Evolutionary conservation across 768 basidiomycete species (phyloP).

Genomic region (Coprinopsis sp.): DNA sequence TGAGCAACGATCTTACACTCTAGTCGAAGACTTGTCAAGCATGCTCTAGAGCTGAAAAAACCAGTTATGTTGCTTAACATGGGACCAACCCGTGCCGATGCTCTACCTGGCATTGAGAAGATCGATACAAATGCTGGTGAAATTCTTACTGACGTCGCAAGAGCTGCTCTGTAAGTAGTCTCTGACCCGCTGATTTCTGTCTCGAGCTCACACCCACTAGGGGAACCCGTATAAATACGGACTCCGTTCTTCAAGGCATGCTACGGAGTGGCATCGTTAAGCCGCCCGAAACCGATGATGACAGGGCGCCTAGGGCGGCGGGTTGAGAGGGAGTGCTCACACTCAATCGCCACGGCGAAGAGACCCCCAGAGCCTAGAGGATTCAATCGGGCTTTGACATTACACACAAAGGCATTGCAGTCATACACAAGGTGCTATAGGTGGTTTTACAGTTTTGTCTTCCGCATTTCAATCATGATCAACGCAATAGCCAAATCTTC

Average conservation of each 20-base stretch:
- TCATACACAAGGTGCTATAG: too few species aligned
- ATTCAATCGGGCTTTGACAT: too few species aligned
- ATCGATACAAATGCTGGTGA: conserved; percentile 70
- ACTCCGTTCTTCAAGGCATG: conserved; percentile 47
- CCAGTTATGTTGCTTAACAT: conserved; percentile 80
- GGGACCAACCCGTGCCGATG: conserved; percentile 86
- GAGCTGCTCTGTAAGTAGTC: conserved; percentile 51
- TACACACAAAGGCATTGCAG: too few species aligned
- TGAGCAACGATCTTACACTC: too few species aligned
- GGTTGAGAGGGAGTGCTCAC: conserved; percentile 12
- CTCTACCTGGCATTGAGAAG: conserved; percentile 62
- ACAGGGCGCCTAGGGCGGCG: conserved; percentile 18
- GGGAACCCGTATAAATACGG: conserved; percentile 36
- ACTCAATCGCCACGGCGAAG: too few species aligned
- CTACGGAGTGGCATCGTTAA: conserved; percentile 54
- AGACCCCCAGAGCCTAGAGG: too few species aligned
- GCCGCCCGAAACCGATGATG: conserved; percentile 37
- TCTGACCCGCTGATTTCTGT: too few species aligned
- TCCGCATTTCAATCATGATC: too few species aligned
- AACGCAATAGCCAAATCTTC: too few species aligned
- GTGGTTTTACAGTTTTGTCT: too few species aligned
- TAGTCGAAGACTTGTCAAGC: conserved; percentile 79
- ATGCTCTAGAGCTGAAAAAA: conserved; percentile 69
- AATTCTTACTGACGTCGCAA: conserved; percentile 67
- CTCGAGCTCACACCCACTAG: too few species aligned